Conservation (phyloP, 2,329 filamentous ascomycete genomes). For the Neopestalotiopsis rosae region DNA sequence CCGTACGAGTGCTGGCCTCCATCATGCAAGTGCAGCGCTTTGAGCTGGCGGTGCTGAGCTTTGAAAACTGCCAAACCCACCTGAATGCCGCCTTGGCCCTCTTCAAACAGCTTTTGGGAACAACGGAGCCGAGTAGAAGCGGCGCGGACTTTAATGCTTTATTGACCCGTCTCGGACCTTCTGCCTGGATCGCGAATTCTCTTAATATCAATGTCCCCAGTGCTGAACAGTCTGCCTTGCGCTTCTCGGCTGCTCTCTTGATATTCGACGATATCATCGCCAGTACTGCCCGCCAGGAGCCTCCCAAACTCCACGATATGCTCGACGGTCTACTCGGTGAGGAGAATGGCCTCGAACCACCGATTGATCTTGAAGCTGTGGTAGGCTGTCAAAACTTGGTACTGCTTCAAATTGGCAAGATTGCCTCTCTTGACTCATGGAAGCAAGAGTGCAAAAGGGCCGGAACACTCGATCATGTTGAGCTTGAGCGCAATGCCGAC, state of each 20-base stretch:
- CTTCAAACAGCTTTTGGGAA: slow-evolving; percentile 33
- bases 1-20: slow-evolving; percentile 35
- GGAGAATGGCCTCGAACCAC: slow-evolving; percentile 15
- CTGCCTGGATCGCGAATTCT: slow-evolving; percentile 23
- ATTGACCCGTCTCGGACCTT: slow-evolving; percentile 24
- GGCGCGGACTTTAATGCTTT: slow-evolving; percentile 23
- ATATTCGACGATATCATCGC: slow-evolving; percentile 42
- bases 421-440: slow-evolving; percentile 26
- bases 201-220: slow-evolving; percentile 29
- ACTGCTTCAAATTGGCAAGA: slow-evolving; percentile 27
- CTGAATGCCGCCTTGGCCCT: slow-evolving; percentile 37
- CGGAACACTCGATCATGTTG: slow-evolving; percentile 26
- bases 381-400: slow-evolving; percentile 29
- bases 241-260: slow-evolving; percentile 39
- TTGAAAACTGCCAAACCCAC: slow-evolving; percentile 40
- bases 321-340: slow-evolving; percentile 29
- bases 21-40: slow-evolving; percentile 42
- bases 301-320: slow-evolving; percentile 34
- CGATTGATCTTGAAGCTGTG: slow-evolving; percentile 25
- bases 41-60: slow-evolving; percentile 36
- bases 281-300: slow-evolving; percentile 36
- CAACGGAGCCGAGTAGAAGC: neutral
- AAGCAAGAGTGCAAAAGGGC: slow-evolving; percentile 24
- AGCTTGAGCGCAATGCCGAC: slow-evolving; percentile 24
- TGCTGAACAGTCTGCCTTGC: slow-evolving; percentile 41